A percentile compares a stretch with the other conserved stretches of the same genome.
phyloP scores from a whole-genome alignment of 352 stramenopile genomes.

The Phytopythium chamaehyphon region DNA sequence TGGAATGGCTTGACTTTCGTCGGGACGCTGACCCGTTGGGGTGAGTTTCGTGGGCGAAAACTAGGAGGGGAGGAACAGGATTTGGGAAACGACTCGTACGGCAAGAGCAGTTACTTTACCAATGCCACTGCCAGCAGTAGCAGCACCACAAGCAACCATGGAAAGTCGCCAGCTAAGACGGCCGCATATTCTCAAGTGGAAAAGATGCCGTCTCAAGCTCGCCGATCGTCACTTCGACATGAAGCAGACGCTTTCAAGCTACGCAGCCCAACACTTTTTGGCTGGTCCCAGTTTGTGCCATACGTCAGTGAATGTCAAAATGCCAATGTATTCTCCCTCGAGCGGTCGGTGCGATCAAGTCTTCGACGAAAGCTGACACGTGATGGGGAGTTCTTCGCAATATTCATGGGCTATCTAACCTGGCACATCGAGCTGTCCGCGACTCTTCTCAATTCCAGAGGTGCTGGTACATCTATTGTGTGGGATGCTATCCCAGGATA shows the following conservation, averaged over 20 bases:
- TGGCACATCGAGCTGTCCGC: slow-evolving; percentile 44
- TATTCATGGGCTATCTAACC: slow-evolving; percentile 60
- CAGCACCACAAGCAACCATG: neutral
- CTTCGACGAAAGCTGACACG: slow-evolving; percentile 56
- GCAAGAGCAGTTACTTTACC: slow-evolving; percentile 22
- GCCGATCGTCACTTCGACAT: neutral
- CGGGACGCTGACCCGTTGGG: slow-evolving; percentile 51
- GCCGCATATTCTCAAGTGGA: neutral
- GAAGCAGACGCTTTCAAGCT: slow-evolving; percentile 43
- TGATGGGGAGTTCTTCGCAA: slow-evolving; percentile 70
- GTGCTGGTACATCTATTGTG: slow-evolving; percentile 10
- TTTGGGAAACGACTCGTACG: slow-evolving; percentile 17
- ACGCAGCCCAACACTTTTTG: slow-evolving; percentile 56
- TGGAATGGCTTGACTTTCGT: slow-evolving; percentile 54
- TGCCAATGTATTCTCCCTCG: slow-evolving; percentile 52
- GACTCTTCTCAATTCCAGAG: neutral
- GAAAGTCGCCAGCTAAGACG: neutral
- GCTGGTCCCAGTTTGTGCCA: slow-evolving; percentile 51
- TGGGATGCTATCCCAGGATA: slow-evolving; percentile 63
- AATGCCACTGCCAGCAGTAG: slow-evolving; percentile 8
- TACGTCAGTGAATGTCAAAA: slow-evolving; percentile 53
- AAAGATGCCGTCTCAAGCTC: neutral
- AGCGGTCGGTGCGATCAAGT: slow-evolving; percentile 27
- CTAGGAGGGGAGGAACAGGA: slow-evolving; percentile 32
- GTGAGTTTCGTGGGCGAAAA: slow-evolving; percentile 42